These are phyloP conservation scores for Raphanus raphanistrum DNA, from an alignment of 345 rosid genomes.

Conservation along the genomic window DNA sequence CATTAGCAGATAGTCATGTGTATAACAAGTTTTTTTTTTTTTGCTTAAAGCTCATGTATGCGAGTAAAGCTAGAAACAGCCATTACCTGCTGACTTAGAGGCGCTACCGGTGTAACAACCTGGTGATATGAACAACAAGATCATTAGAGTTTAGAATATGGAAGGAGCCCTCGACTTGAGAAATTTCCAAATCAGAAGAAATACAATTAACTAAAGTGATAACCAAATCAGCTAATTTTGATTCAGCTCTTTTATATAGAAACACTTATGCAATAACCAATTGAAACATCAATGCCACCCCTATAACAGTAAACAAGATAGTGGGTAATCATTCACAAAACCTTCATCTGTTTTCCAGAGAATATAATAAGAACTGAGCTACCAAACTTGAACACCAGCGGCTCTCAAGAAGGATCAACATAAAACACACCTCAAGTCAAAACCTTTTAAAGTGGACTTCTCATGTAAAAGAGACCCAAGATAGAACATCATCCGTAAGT, in stretches of 20 bases:
- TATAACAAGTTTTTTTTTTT: background rate
- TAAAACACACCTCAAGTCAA: background rate
- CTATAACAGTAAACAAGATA: too few species aligned
- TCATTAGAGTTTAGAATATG: background rate
- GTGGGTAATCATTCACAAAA: too few species aligned
- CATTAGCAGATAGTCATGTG: conserved; percentile 1
- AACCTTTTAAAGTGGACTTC: background rate
- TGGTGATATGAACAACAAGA: conserved; percentile 36
- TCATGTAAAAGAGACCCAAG: background rate
- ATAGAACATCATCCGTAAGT: background rate
- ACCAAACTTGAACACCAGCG: background rate
- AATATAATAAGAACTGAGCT: too few species aligned
- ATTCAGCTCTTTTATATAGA: background rate
- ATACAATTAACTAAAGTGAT: background rate
- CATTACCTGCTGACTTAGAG: conserved; percentile 93
- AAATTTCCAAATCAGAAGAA: background rate
- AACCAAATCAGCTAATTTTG: background rate
- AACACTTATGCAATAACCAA: background rate
- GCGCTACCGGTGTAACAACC: conserved; percentile 99
- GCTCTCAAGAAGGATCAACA: conserved; percentile 10
- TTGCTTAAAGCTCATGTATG: background rate
- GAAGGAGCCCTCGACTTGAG: background rate
- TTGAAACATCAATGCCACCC: too few species aligned
- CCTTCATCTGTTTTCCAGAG: too few species aligned
- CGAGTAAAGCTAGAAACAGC: background rate